Conservation (phyloP, 106 monocot species). For the Dendrobium catenatum region DNA sequence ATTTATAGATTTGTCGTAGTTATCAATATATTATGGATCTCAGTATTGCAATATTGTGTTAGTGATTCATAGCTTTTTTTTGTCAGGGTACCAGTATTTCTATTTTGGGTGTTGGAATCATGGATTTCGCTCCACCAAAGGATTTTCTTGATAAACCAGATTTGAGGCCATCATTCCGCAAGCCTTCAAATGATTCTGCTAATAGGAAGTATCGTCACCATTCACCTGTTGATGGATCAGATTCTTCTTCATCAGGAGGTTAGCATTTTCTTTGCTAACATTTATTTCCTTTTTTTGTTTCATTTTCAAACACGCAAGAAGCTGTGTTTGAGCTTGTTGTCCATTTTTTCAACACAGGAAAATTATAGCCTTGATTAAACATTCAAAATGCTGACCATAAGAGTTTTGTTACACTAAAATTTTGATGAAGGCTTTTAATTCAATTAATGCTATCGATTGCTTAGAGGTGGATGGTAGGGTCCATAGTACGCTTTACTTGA, state of each 20-base stretch:
- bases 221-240: slow-evolving; percentile 35
- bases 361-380: background rate
- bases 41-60: background rate
- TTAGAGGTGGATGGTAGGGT: background rate
- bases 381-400: background rate
- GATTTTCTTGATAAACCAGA: slow-evolving; percentile 28
- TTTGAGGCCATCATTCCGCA: slow-evolving; percentile 50
- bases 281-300: background rate
- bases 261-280: background rate
- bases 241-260: slow-evolving; percentile 59
- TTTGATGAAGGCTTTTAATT: background rate
- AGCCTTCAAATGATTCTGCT: slow-evolving; percentile 41
- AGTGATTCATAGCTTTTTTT: background rate
- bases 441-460: background rate
- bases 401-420: background rate
- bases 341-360: background rate
- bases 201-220: slow-evolving; percentile 57
- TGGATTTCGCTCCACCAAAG: slow-evolving; percentile 26
- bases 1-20: background rate
- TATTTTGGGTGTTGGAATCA: slow-evolving; percentile 1
- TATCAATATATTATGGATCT: background rate
- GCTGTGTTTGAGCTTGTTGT: background rate
- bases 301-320: background rate
- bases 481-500: background rate
- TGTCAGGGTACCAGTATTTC: background rate